phyloP scores from a whole-genome alignment of 2,329 filamentous ascomycete genomes.

The Pezicula carpinea region DNA sequence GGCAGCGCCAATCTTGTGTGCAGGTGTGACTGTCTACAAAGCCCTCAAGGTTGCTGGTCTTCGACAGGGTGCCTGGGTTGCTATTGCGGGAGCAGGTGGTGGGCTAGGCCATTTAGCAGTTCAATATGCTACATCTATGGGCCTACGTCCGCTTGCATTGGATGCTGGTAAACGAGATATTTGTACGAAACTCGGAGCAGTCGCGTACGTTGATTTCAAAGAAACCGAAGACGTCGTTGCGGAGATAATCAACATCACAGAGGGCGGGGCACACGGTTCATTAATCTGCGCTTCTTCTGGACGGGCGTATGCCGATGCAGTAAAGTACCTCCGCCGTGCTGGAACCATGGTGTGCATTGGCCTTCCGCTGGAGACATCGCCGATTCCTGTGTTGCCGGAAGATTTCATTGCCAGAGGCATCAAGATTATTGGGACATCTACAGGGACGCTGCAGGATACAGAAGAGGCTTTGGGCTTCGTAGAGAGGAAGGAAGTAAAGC shows the following conservation, averaged over 20 bases:
- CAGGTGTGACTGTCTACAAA: slow-evolving; percentile 58
- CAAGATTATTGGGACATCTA: neutral
- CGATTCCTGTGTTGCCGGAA: neutral
- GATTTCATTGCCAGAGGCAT: neutral
- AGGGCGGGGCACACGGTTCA: slow-evolving; percentile 53
- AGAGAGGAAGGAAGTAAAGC: neutral
- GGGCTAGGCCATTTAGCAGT: slow-evolving; percentile 55
- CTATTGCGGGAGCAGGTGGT: slow-evolving; percentile 52
- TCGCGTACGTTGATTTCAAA: slow-evolving; percentile 58
- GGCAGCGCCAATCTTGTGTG: slow-evolving; percentile 63
- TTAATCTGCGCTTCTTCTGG: slow-evolving; percentile 46
- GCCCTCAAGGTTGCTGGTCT: slow-evolving; percentile 54
- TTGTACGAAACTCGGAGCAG: slow-evolving; percentile 52
- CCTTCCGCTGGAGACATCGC: neutral
- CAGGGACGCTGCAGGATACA: neutral
- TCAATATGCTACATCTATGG: slow-evolving; percentile 51
- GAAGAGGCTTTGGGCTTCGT: neutral
- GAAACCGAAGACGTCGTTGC: slow-evolving; percentile 38
- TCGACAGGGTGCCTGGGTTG: slow-evolving; percentile 32
- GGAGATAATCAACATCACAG: slow-evolving; percentile 46
- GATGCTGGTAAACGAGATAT: slow-evolving; percentile 54
- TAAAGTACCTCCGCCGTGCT: slow-evolving; percentile 30
- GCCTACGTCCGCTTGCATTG: slow-evolving; percentile 56
- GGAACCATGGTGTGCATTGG: slow-evolving; percentile 1
- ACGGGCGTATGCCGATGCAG: slow-evolving; percentile 38